These are phyloP conservation scores for Cucurbitaria berberidis DNA, from an alignment of 2,329 filamentous ascomycete genomes.

Conservation along the genomic window DNA sequence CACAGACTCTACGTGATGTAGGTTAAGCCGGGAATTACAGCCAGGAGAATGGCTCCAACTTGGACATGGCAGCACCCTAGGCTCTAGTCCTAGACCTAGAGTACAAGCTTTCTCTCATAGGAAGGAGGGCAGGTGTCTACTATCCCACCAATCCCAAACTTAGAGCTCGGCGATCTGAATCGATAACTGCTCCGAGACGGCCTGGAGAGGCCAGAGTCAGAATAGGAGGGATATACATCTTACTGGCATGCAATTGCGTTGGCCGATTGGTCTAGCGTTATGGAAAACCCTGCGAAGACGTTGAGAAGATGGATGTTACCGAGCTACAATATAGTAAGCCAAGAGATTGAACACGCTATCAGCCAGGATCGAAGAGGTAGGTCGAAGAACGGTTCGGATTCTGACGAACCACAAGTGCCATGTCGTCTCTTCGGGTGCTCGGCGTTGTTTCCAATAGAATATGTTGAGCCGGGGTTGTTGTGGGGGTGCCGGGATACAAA, in stretches of 20 bases:
- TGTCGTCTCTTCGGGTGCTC: neutral
- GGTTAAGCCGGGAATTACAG: neutral
- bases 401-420: neutral
- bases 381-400: neutral
- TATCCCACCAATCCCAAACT: neutral
- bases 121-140: neutral
- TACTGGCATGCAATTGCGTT: conserved; percentile 1
- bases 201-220: neutral
- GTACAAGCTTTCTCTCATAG: neutral
- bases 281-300: neutral
- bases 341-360: conserved; percentile 1
- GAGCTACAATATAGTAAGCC: conserved; percentile 4
- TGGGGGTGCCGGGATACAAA: neutral
- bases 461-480: conserved; percentile 3
- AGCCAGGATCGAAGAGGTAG: neutral
- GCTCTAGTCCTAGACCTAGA: neutral
- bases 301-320: neutral
- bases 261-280: neutral
- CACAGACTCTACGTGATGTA: neutral
- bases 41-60: neutral
- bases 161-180: neutral
- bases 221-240: neutral
- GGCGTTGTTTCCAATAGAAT: conserved; percentile 1
- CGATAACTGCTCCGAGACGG: neutral
- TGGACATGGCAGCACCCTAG: conserved; percentile 1